phyloP scores from a whole-genome alignment of 106 monocot genomes.

The Amphibolis antarctica region DNA sequence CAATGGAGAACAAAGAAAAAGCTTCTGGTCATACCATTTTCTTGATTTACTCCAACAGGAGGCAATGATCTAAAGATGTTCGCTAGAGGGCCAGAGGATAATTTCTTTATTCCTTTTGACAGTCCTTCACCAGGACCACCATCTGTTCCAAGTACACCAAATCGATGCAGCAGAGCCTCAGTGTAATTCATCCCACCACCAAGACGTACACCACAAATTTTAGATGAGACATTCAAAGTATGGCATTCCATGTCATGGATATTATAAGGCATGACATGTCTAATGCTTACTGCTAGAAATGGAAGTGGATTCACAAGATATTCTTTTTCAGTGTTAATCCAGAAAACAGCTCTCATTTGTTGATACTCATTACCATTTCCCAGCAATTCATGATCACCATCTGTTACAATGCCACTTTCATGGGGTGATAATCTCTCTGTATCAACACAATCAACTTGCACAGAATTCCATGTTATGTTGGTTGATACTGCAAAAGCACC shows the following conservation, averaged over 20 bases:
- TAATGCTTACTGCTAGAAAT: slow-evolving; percentile 55
- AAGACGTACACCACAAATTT: slow-evolving; percentile 70
- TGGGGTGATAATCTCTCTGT: slow-evolving; percentile 15
- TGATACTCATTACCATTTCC: slow-evolving; percentile 23
- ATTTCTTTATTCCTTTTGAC: slow-evolving; percentile 58
- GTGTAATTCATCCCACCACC: slow-evolving; percentile 96
- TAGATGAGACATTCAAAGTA: slow-evolving; percentile 59
- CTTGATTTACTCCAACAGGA: slow-evolving; percentile 16
- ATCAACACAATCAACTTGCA: slow-evolving; percentile 72
- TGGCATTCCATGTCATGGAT: slow-evolving; percentile 70
- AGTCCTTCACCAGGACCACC: slow-evolving; percentile 85
- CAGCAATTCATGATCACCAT: slow-evolving; percentile 11
- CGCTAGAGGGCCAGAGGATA: slow-evolving; percentile 84
- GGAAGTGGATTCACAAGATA: slow-evolving; percentile 20
- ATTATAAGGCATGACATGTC: slow-evolving; percentile 80
- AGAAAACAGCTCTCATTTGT: slow-evolving; percentile 88
- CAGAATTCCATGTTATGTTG: slow-evolving; percentile 46
- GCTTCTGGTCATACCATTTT: slow-evolving; percentile 13
- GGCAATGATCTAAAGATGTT: slow-evolving; percentile 72
- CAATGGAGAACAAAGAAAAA: background rate
- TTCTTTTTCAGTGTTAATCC: slow-evolving; percentile 46
- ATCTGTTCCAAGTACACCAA: slow-evolving; percentile 85
- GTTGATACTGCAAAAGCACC: slow-evolving; percentile 97
- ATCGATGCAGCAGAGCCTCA: slow-evolving; percentile 81
- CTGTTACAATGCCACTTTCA: slow-evolving; percentile 17